These are phyloP conservation scores for Oemleria cerasiformis DNA, from an alignment of 306 rosid species.

Conservation along the genomic window DNA sequence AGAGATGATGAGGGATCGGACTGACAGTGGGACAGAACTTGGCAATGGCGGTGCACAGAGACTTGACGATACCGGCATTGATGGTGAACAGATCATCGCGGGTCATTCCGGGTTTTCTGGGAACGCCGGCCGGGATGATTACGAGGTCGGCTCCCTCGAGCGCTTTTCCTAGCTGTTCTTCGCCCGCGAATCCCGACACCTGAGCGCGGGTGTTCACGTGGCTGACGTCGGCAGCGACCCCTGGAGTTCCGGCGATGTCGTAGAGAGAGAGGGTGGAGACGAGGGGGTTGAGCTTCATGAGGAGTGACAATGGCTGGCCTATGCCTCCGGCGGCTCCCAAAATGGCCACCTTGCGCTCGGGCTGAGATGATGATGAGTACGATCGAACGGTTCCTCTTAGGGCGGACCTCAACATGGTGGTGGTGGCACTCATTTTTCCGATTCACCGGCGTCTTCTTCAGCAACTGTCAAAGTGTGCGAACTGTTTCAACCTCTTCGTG, in stretches of 20 bases:
- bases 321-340: slow-evolving; percentile 94
- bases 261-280: slow-evolving; percentile 26
- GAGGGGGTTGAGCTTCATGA: slow-evolving; percentile 86
- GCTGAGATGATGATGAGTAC: not conserved
- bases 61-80: not conserved
- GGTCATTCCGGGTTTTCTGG: not conserved
- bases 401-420: not conserved
- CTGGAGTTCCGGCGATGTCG: not conserved
- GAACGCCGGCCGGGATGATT: not conserved
- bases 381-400: not conserved
- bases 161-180: not conserved
- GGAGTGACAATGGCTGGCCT: slow-evolving; percentile 74
- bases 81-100: not conserved
- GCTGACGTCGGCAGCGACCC: not conserved
- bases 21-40: not conserved
- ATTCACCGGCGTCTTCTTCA: not conserved
- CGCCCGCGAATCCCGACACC: not conserved
- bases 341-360: slow-evolving; percentile 60
- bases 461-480: too few species aligned
- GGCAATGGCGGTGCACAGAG: not conserved
- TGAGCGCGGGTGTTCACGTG: not conserved
- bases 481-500: not conserved
- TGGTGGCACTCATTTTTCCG: not conserved
- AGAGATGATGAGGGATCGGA: too few species aligned
- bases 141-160: not conserved